A percentile compares a stretch with the other conserved stretches of the same genome.
Evolutionary conservation across 768 basidiomycete species (phyloP).

Genomic region (Russula lepida): DNA sequence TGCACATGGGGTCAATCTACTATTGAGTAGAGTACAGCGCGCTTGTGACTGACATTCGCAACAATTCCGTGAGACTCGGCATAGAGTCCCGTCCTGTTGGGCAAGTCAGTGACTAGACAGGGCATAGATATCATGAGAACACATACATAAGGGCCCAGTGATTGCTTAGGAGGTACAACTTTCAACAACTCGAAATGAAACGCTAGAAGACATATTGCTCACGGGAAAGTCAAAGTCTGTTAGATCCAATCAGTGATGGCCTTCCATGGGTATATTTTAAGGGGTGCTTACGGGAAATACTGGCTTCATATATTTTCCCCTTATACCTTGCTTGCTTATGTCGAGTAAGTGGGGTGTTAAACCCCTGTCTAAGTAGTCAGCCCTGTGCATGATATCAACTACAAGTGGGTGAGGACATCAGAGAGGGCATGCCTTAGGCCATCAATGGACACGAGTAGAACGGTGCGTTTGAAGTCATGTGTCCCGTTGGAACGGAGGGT

Average conservation of each 20-base stretch:
- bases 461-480: constrained; percentile 71
- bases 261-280: not conserved
- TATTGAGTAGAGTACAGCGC: not conserved
- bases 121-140: not conserved
- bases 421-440: constrained; percentile 47
- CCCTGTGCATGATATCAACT: constrained; percentile 34
- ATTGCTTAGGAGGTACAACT: constrained; percentile 42
- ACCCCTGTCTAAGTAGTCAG: constrained; percentile 81
- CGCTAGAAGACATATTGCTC: constrained; percentile 28
- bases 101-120: not conserved
- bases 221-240: constrained; percentile 88
- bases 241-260: constrained; percentile 5
- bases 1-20: constrained; percentile 25
- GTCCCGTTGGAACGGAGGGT: constrained; percentile 68
- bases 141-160: constrained; percentile 82
- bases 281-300: constrained; percentile 63
- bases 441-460: constrained; percentile 80
- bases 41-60: constrained; percentile 53
- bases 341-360: constrained; percentile 76
- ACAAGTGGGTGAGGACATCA: not conserved
- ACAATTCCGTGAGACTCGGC: constrained; percentile 89
- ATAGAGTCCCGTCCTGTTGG: constrained; percentile 72
- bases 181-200: not conserved
- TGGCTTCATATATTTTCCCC: constrained; percentile 83
- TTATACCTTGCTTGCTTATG: constrained; percentile 74